A percentile compares a stretch with the other conserved stretches of the same genome.
phyloP scores from a whole-genome alignment of 768 basidiomycete species.

The Trametes gibbosa region DNA sequence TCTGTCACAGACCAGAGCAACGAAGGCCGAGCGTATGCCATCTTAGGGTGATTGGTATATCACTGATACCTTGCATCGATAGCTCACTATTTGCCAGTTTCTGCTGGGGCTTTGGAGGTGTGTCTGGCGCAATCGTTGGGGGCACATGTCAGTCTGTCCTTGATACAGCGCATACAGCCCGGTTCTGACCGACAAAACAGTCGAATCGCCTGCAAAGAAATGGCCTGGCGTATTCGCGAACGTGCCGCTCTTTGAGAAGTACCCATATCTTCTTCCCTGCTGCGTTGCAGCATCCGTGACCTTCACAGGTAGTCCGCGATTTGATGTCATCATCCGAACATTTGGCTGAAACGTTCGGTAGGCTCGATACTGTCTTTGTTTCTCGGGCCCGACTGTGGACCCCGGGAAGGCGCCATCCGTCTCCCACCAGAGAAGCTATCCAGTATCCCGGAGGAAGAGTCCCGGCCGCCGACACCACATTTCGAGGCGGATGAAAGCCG shows the following conservation, averaged over 20 bases:
- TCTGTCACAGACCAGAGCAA: constrained; percentile 90
- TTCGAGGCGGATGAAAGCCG: constrained; percentile 38
- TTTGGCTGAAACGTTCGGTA: constrained; percentile 25
- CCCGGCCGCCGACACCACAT: constrained; percentile 42
- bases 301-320: constrained; percentile 49
- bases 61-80: not conserved
- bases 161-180: not conserved
- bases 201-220: constrained; percentile 81
- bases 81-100: constrained; percentile 47
- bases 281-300: constrained; percentile 75
- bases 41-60: constrained; percentile 60
- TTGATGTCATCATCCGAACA: not conserved
- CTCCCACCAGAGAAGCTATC: constrained; percentile 75
- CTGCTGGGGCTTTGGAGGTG: constrained; percentile 97
- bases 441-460: constrained; percentile 68
- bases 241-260: constrained; percentile 64
- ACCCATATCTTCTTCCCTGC: constrained; percentile 92
- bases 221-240: constrained; percentile 77
- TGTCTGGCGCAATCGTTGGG: constrained; percentile 83
- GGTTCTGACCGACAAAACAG: constrained; percentile 37
- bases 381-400: constrained; percentile 88
- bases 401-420: constrained; percentile 80
- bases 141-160: constrained; percentile 62
- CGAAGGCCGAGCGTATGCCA: constrained; percentile 92
- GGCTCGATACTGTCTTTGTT: constrained; percentile 89